phyloP scores from a whole-genome alignment of 345 rosid species.

The Rubroshorea leprosula region DNA sequence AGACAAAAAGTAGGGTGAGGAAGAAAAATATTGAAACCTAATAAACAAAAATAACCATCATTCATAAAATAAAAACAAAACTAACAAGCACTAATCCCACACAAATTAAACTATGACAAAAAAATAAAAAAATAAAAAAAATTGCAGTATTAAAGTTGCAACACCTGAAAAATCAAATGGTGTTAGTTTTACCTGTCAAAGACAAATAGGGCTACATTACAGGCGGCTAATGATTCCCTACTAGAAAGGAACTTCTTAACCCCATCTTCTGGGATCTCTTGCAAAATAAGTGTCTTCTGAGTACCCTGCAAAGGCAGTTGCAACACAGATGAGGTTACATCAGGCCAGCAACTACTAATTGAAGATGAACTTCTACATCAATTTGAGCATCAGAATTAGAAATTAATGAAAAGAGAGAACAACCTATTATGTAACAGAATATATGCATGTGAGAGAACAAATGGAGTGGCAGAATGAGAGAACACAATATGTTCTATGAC shows the following conservation, averaged over 20 bases:
- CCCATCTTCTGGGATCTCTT: slow-evolving; percentile 70
- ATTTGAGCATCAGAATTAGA: background rate
- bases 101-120: background rate
- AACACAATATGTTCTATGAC: background rate
- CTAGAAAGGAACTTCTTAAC: slow-evolving; percentile 39
- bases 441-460: background rate
- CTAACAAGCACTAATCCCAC: background rate
- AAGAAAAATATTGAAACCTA: too few relatives aligned
- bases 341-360: slow-evolving; percentile 10
- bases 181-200: slow-evolving; percentile 48
- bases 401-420: background rate
- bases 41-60: too few relatives aligned
- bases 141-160: background rate
- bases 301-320: slow-evolving; percentile 35
- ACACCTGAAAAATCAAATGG: background rate
- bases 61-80: too few relatives aligned
- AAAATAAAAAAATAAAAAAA: background rate
- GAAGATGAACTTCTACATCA: slow-evolving; percentile 4
- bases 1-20: too few relatives aligned
- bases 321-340: slow-evolving; percentile 12
- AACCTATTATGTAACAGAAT: background rate
- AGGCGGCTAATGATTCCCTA: slow-evolving; percentile 52
- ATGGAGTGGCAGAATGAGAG: slow-evolving; percentile 8
- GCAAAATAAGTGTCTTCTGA: slow-evolving; percentile 63
- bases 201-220: slow-evolving; percentile 69